These are phyloP conservation scores for Colletotrichum orchidophilum DNA, from an alignment of 2,329 filamentous ascomycete genomes.

Conservation along the genomic window DNA sequence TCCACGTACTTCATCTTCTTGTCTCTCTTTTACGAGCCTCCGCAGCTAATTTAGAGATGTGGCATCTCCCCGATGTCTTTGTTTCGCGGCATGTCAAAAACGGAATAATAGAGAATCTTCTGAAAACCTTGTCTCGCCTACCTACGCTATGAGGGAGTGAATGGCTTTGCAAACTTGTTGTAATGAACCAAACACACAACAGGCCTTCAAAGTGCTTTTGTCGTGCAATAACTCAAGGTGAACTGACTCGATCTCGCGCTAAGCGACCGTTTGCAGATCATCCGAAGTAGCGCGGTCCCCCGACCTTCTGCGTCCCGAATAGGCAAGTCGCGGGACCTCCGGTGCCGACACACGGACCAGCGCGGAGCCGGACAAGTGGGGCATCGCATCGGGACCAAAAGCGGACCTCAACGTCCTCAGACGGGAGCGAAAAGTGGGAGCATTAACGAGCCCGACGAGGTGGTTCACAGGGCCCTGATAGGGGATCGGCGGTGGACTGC, in stretches of 20 bases:
- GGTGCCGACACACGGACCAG: constrained; percentile 7
- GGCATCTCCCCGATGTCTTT: not conserved
- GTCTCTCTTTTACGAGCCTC: constrained; percentile 13
- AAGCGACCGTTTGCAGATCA: not conserved
- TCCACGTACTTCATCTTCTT: constrained; percentile 7
- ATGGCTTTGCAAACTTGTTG: not conserved
- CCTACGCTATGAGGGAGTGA: not conserved
- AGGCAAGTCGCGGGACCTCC: constrained; percentile 22
- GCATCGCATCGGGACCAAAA: not conserved
- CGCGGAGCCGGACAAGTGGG: constrained; percentile 7
- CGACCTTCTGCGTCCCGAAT: not conserved
- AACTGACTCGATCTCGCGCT: not conserved
- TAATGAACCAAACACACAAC: not conserved
- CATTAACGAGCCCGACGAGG: not conserved
- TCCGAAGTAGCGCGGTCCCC: not conserved
- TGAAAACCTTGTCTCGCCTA: not conserved
- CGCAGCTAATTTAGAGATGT: constrained; percentile 7
- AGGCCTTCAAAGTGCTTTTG: not conserved
- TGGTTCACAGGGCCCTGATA: not conserved
- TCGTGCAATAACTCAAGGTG: not conserved
- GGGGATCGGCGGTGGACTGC: not conserved
- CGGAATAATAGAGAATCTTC: constrained; percentile 1
- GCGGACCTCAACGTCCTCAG: not conserved
- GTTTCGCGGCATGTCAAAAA: constrained; percentile 8
- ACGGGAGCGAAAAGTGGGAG: not conserved